phyloP scores from a whole-genome alignment of 2,329 filamentous ascomycete species.

The Fusarium paranaense region DNA sequence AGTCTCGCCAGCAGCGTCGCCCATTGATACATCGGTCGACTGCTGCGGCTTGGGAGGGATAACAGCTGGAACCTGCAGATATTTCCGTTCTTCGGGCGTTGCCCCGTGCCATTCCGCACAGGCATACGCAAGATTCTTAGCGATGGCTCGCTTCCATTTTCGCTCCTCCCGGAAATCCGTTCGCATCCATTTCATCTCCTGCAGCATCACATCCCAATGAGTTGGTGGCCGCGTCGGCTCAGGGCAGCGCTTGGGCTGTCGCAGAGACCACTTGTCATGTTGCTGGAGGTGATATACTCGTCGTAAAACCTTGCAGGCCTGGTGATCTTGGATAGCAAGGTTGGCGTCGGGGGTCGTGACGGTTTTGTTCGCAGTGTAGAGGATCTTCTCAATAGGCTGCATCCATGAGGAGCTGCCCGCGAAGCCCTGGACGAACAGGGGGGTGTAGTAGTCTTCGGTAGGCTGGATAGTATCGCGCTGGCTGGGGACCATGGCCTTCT shows the following conservation, averaged over 20 bases:
- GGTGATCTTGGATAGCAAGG: constrained; percentile 84
- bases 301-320: constrained; percentile 87
- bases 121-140: constrained; percentile 81
- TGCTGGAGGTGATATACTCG: constrained; percentile 92
- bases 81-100: constrained; percentile 69
- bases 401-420: constrained; percentile 68
- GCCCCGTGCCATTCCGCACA: constrained; percentile 86
- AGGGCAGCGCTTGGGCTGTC: constrained; percentile 85
- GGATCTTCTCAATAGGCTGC: constrained; percentile 75
- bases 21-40: constrained; percentile 47
- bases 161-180: constrained; percentile 95
- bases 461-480: constrained; percentile 58
- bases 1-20: constrained; percentile 49
- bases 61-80: constrained; percentile 74
- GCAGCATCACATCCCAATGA: constrained; percentile 87
- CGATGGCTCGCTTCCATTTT: constrained; percentile 90
- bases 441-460: constrained; percentile 73
- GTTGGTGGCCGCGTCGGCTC: constrained; percentile 82
- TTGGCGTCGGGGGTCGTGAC: constrained; percentile 87
- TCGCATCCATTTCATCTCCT: constrained; percentile 98
- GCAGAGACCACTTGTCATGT: constrained; percentile 90
- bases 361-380: constrained; percentile 89
- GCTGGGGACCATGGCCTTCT: constrained; percentile 58
- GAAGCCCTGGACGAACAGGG: constrained; percentile 70
- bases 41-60: constrained; percentile 57